These are phyloP conservation scores for Choiromyces venosus DNA, from an alignment of 495 filamentous ascomycete genomes.

Conservation along the genomic window DNA sequence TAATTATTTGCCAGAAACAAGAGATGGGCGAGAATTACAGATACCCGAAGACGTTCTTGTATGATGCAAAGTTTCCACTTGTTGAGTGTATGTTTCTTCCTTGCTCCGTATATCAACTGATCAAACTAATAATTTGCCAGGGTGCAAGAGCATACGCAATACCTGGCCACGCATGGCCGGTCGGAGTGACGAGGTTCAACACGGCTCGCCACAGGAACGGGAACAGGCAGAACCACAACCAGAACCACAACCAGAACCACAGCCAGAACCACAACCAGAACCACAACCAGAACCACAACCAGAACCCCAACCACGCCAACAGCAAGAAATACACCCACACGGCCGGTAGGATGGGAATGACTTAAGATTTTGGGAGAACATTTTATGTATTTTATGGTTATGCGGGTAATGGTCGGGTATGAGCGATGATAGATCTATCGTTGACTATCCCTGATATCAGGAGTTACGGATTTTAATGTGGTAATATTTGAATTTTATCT, in stretches of 20 bases:
- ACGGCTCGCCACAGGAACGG: not conserved
- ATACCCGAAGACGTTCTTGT: conserved; percentile 1
- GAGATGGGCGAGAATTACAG: not conserved
- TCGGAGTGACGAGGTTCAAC: not conserved
- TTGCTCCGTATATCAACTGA: not conserved
- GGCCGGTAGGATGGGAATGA: not conserved
- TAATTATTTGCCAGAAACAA: not conserved
- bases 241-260: not conserved
- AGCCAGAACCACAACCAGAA: not conserved
- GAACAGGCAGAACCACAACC: not conserved
- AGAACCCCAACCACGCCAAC: not conserved
- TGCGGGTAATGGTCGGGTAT: not conserved
- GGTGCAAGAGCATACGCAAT: not conserved
- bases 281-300: not conserved
- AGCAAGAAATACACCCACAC: not conserved
- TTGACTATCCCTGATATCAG: not conserved
- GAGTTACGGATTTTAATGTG: not conserved
- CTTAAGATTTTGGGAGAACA: not conserved
- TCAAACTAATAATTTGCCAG: not conserved
- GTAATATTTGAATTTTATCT: not conserved
- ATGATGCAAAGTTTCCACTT: not conserved
- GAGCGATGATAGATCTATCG: not conserved
- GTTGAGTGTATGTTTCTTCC: not conserved
- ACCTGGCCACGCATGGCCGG: not conserved
- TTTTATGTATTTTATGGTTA: not conserved